phyloP scores from a whole-genome alignment of 1,139 yeast genomes.

The Debaryomyces robertsiae region DNA sequence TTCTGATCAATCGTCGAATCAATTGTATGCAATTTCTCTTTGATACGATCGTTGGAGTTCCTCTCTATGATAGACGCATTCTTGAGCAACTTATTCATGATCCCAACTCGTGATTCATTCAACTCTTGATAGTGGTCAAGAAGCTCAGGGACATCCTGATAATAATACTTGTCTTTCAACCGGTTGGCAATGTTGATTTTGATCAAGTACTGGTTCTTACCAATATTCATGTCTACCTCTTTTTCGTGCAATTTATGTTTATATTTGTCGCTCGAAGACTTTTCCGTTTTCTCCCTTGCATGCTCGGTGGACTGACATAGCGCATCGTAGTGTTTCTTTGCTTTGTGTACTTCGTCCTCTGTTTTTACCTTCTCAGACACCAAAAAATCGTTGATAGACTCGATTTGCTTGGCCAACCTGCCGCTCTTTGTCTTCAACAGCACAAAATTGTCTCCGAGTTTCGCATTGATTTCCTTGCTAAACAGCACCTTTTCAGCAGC shows the following conservation, averaged over 20 bases:
- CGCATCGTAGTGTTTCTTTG: constrained; percentile 76
- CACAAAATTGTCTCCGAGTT: constrained; percentile 64
- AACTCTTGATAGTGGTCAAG: constrained; percentile 84
- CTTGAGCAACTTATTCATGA: constrained; percentile 69
- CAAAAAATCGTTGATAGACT: constrained; percentile 60
- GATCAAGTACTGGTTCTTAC: constrained; percentile 81
- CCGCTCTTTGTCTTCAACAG: constrained; percentile 58
- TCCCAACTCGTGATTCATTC: constrained; percentile 75
- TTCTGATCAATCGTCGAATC: constrained; percentile 69
- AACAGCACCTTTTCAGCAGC: constrained; percentile 68
- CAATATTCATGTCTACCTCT: constrained; percentile 79
- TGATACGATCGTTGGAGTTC: constrained; percentile 54
- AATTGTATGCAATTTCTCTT: constrained; percentile 54
- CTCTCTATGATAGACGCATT: constrained; percentile 68
- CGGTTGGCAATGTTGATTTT: constrained; percentile 85
- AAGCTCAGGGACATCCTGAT: constrained; percentile 91
- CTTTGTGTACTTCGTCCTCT: constrained; percentile 68
- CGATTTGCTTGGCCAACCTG: constrained; percentile 57
- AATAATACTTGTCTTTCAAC: constrained; percentile 86
- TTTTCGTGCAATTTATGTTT: constrained; percentile 61
- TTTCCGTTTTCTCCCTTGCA: constrained; percentile 72
- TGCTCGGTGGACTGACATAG: constrained; percentile 80
- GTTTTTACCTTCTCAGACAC: constrained; percentile 56
- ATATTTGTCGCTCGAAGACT: constrained; percentile 58
- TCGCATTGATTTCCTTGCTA: constrained; percentile 61